phyloP scores from a whole-genome alignment of 1,139 yeast genomes.

The Pneumocystis sp. region DNA sequence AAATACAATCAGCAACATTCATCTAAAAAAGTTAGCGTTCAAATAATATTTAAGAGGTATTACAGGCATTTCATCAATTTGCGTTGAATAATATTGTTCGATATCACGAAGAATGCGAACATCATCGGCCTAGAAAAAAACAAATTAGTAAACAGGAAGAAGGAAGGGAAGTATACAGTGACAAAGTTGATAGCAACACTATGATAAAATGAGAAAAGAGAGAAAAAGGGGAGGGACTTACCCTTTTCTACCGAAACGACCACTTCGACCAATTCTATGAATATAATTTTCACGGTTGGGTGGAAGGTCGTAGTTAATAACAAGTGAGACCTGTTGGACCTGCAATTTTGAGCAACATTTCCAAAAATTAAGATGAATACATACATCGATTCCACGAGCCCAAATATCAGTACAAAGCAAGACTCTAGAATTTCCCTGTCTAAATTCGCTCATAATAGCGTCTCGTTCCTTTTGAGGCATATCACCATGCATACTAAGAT shows the following conservation, averaged over 20 bases:
- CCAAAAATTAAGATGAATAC: neutral
- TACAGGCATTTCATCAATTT: constrained; percentile 96
- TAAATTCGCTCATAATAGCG: constrained; percentile 94
- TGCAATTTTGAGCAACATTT: neutral
- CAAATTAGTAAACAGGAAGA: neutral
- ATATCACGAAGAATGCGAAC: constrained; percentile 92
- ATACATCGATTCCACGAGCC: constrained; percentile 98
- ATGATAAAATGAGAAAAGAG: neutral
- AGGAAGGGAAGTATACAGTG: constrained; percentile 31
- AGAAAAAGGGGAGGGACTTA: neutral
- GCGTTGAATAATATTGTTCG: constrained; percentile 96
- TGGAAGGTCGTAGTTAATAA: constrained; percentile 95
- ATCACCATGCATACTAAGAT: constrained; percentile 69
- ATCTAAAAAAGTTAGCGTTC: constrained; percentile 20
- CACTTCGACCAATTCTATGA: constrained; percentile 99
- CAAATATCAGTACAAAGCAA: constrained; percentile 92
- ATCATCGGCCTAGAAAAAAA: constrained; percentile 36
- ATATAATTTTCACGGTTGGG: constrained; percentile 95
- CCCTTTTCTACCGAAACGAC: constrained; percentile 98
- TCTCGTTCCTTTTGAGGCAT: constrained; percentile 96
- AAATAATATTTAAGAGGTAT: constrained; percentile 17
- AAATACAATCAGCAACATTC: constrained; percentile 31
- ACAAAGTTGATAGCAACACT: constrained; percentile 97
- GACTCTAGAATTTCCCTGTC: constrained; percentile 96
- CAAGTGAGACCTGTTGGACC: constrained; percentile 86